Base-by-base conservation (phyloP, 2,329 filamentous ascomycete genomes). In the Stachybotrys chlorohalonatus region DNA sequence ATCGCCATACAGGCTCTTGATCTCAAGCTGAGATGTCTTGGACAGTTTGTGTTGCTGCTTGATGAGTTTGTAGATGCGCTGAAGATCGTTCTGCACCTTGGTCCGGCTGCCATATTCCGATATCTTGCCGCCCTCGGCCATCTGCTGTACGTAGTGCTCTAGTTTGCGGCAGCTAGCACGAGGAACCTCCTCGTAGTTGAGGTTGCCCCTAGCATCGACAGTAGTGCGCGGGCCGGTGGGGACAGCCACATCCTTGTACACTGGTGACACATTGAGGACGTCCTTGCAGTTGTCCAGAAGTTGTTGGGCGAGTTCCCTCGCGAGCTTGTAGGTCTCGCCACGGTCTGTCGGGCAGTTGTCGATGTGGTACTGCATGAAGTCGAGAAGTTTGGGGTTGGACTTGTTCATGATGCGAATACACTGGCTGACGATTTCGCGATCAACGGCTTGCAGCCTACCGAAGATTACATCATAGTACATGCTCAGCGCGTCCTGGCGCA, bases 391-490 rank as follows among this genome's bases (percentile, higher is more conserved):
- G 2, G 94, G 94, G 70, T 97, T 99, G 39, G 94, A 96, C 59
- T 94, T 89, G 78, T 96, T 99, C 94, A 99, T 99, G 74, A 99
- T 94, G 62, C 90, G 89, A 67, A 99, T 97, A 75, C 94, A 99
- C 70, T 92, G 92, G 74, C 92, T 96, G 68, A 99, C 94, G 64
- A 97, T 99, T 72, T 99, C 94, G 59, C 94, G 89, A 66, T 99
- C 94, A 47, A 99, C 89, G 52, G 86, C 90, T 76, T 94, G 85
- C 53, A 99, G 84, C 57, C 94, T 85, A 56, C 94, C 94, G 65
- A 99, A 99, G 67, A 99, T 96, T 67, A 99, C 95, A 67, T 99
- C 94, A 75, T 91, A 99, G 78, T 94, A 99, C 93, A 99, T 99
- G 76, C 82, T 94, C 53, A 99, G 83, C 31, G 93, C 94, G 71